phyloP scores from a whole-genome alignment of 495 filamentous ascomycete species.

The Aspergillus coremiiformis region DNA sequence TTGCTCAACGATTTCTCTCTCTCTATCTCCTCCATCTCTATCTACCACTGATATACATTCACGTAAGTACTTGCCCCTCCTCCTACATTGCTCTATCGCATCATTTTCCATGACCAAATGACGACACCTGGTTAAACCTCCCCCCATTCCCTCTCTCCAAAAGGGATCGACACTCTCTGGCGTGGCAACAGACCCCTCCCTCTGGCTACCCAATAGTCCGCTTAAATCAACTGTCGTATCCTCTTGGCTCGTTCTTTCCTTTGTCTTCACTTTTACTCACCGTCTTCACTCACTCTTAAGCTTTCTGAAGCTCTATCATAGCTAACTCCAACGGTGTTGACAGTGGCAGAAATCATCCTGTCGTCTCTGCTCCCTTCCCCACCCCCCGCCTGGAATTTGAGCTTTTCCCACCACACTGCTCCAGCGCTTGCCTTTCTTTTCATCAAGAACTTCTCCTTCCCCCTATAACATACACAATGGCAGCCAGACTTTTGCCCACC shows the following conservation, averaged over 20 bases:
- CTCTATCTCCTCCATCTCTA: background rate
- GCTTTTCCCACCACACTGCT: background rate
- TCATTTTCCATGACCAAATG: constrained; percentile 17
- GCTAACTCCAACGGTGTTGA: background rate
- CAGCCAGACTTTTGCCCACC: constrained; percentile 62
- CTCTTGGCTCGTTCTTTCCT: background rate
- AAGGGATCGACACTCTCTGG: constrained; percentile 20
- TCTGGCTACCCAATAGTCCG: background rate
- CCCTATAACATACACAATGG: constrained; percentile 48
- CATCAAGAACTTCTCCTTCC: background rate
- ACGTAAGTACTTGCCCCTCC: constrained; percentile 1
- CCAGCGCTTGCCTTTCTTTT: background rate
- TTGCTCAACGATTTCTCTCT: background rate
- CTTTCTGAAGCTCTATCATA: background rate
- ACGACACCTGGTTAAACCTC: constrained; percentile 34
- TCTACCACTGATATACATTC: no score
- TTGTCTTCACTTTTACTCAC: background rate
- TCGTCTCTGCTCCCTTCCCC: background rate
- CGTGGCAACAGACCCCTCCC: constrained; percentile 30
- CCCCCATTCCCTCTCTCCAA: constrained; percentile 16
- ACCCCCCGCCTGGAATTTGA: no score
- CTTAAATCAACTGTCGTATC: constrained; percentile 4
- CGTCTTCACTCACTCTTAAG: background rate
- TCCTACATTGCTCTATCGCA: background rate
- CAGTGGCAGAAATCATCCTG: background rate